These are phyloP conservation scores for Porphyrellus cyaneotinctus DNA, from an alignment of 768 basidiomycete species.

Conservation along the genomic window DNA sequence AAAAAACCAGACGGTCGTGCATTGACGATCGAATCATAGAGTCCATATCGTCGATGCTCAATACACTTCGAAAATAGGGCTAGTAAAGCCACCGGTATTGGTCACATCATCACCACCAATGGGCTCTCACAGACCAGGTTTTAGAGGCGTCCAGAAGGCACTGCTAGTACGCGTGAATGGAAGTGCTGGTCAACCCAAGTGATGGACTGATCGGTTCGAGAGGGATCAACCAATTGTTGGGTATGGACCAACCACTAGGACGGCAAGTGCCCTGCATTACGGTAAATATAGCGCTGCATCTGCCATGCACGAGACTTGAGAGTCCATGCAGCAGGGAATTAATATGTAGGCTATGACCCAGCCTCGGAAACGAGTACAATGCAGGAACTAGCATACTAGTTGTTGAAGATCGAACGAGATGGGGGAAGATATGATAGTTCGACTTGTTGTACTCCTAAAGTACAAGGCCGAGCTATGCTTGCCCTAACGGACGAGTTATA, in stretches of 20 bases:
- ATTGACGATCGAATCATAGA: conserved; percentile 22
- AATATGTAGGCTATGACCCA: neutral
- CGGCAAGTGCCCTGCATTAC: neutral
- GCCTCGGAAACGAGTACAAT: neutral
- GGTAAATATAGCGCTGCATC: neutral
- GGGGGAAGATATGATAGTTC: too few species aligned
- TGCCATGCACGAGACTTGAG: neutral
- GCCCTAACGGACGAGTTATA: too few species aligned
- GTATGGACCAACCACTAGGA: neutral
- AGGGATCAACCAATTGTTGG: neutral
- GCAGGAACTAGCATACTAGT: too few species aligned
- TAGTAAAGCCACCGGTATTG: conserved; percentile 40
- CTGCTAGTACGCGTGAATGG: too few species aligned
- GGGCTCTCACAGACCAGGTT: too few species aligned
- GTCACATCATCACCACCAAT: conserved; percentile 43
- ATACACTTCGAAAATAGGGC: neutral
- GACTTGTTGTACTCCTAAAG: too few species aligned
- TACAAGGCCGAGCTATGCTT: too few species aligned
- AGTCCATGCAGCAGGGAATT: too few species aligned
- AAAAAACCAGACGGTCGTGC: neutral
- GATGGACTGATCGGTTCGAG: neutral
- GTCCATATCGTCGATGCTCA: conserved; percentile 25
- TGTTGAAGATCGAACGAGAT: too few species aligned
- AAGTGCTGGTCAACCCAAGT: neutral
- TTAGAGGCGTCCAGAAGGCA: too few species aligned